Evolutionary conservation across 352 stramenopile species (phyloP), one percentile per base, ranked within the genome.

Genomic region (Globisporangium spinosum): DNA sequence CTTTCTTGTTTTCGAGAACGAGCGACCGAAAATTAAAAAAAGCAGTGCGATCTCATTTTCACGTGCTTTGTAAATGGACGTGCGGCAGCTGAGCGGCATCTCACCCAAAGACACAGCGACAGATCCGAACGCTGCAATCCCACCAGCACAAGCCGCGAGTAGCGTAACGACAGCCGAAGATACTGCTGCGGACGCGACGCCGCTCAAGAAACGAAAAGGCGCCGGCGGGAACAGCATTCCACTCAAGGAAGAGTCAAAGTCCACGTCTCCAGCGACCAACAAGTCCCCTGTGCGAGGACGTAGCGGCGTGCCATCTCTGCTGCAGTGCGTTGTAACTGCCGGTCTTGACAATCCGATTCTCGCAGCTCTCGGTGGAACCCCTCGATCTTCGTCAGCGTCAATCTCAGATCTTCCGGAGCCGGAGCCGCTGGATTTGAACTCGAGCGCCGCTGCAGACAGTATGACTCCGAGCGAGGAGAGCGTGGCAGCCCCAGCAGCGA

Each of bases 261-360:
- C 49, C 62, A 20, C 43, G 43, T 61, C 65, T 61, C 12, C 65
- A 61, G 59, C 56, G 49, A 43, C 7, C 67, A 47, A 20, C 56
- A 69, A 69, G 9, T 47, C 62, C n/a, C 10, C 35, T 25, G 53
- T 60, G 32, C 62, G 62, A 34, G 70, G 68, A 23, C 69, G 65
- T 23, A 47, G 40, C 22, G 60, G 63, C 29, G 57, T 73, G 1
- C 70, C 68, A 27, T 59, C 72, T 49, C 67, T 79, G 27, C 35
- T 70, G n/a, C 68, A 70, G n/a, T 73, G 66, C 45, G 62, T 76
- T 27, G 75, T 73, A n/a, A 35, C 68, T 6, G 54, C 68, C 13
- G 68, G 29, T 56, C 65, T 49, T 4, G 78, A 93, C 53, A 93
- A 93, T 65, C 85, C 82, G 56, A 77, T 91, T 45, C 72, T 93